Percentiles rank a stretch among this genome's conserved stretches.
Evolutionary conservation across 495 filamentous ascomycete genomes (phyloP).

Genomic region (Endocarpon pusillum): DNA sequence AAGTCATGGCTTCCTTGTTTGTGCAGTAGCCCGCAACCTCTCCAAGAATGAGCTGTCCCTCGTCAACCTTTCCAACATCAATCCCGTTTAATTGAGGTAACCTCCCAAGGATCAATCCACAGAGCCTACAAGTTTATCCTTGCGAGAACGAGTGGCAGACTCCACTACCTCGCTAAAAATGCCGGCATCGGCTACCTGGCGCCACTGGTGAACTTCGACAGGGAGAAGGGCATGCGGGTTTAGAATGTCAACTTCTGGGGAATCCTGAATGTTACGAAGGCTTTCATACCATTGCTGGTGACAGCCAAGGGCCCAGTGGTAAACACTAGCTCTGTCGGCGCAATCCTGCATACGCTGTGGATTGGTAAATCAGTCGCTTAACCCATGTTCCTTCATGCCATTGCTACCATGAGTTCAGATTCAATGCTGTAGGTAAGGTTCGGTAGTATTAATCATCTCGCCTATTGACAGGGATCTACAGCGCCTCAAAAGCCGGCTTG

Average conservation of each 20-base stretch:
- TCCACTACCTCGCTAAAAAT: conserved; percentile 20
- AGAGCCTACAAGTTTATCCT: no score
- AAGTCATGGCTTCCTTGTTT: no score
- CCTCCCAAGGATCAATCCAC: conserved; percentile 1
- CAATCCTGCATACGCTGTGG: conserved; percentile 27
- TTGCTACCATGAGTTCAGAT: neutral
- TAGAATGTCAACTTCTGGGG: conserved; percentile 19
- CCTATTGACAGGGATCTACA: conserved; percentile 15
- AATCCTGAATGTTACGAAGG: conserved; percentile 7
- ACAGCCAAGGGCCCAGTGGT: conserved; percentile 4
- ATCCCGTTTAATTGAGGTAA: neutral
- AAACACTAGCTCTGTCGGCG: conserved; percentile 29
- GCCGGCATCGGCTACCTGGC: conserved; percentile 12
- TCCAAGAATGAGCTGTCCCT: no score
- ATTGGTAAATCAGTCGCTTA: conserved; percentile 16
- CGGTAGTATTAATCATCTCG: neutral
- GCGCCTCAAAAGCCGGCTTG: conserved; percentile 19
- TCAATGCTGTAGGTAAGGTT: neutral
- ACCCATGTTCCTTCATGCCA: neutral
- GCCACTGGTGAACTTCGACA: conserved; percentile 15
- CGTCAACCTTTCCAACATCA: neutral
- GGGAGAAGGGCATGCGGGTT: conserved; percentile 11
- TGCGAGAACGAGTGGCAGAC: no score
- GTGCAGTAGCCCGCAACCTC: no score
- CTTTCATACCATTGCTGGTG: conserved; percentile 4